Evolutionary conservation across 1,284 basidiomycete species (phyloP).

Genomic region (Marasmius oreades): DNA sequence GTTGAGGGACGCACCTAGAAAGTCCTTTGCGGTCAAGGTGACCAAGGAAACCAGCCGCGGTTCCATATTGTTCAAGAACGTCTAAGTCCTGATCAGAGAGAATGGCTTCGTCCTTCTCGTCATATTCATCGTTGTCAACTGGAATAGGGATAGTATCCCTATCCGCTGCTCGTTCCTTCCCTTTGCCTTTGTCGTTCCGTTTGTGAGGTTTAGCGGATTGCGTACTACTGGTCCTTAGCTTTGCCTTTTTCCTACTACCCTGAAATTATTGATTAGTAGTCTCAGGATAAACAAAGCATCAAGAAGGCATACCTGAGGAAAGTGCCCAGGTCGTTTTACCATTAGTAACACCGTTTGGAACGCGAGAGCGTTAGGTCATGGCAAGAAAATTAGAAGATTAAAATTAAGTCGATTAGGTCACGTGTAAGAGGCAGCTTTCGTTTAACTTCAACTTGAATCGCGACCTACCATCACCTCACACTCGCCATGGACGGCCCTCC

Average conservation of each 20-base stretch:
- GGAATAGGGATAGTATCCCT: slow-evolving; percentile 64
- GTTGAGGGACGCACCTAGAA: slow-evolving; percentile 47
- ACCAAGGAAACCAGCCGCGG: slow-evolving; percentile 54
- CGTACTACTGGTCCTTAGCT: not conserved
- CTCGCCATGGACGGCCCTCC: slow-evolving; percentile 81
- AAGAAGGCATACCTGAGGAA: not conserved
- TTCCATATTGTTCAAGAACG: slow-evolving; percentile 57
- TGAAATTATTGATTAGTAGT: not conserved
- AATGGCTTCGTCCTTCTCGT: slow-evolving; percentile 42
- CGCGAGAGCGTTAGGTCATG: too few relatives aligned
- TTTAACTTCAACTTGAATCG: not conserved
- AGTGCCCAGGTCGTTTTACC: not conserved
- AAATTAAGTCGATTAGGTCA: too few relatives aligned
- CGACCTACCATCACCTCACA: not conserved
- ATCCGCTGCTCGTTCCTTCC: slow-evolving; percentile 60
- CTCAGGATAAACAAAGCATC: not conserved
- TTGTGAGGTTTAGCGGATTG: slow-evolving; percentile 18
- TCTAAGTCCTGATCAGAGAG: slow-evolving; percentile 64
- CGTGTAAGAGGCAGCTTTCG: too few relatives aligned
- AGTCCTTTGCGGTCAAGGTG: slow-evolving; percentile 68
- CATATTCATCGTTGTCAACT: slow-evolving; percentile 17
- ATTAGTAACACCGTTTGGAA: not conserved
- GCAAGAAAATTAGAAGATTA: too few relatives aligned
- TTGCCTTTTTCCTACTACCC: not conserved
- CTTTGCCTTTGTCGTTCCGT: slow-evolving; percentile 35